Evolutionary conservation across 2,329 filamentous ascomycete genomes (phyloP).

Genomic region (Zasmidium angulare): DNA sequence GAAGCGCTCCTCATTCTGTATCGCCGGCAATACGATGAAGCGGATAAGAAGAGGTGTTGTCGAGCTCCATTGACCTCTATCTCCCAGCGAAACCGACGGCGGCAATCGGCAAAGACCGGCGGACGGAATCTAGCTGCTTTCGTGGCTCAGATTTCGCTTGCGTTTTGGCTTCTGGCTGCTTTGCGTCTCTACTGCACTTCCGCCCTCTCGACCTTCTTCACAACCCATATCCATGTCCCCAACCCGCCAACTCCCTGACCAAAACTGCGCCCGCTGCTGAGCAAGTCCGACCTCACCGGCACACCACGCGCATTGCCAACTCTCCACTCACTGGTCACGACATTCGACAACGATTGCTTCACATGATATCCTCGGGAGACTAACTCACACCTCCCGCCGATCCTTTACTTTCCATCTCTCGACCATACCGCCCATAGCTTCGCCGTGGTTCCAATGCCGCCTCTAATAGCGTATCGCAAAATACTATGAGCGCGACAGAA

Average conservation of each 20-base stretch:
- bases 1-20: neutral
- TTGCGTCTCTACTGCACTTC: neutral
- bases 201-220: neutral
- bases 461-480: neutral
- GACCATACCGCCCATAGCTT: neutral
- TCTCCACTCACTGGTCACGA: neutral
- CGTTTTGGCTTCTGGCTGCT: neutral
- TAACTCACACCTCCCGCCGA: neutral
- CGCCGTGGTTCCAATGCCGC: slow-evolving; percentile 7
- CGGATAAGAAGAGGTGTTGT: too few species aligned
- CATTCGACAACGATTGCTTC: neutral
- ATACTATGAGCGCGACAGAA: too few species aligned
- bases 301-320: neutral
- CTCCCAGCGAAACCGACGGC: neutral
- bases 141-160: neutral
- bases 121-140: neutral
- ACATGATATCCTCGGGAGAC: slow-evolving; percentile 1
- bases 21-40: neutral
- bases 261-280: neutral
- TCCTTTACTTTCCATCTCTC: neutral
- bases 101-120: neutral
- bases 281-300: neutral
- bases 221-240: neutral
- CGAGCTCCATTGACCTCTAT: neutral
- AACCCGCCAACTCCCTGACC: neutral